These are phyloP conservation scores for Xerophyta viscosa DNA, from an alignment of 106 monocot species.

Conservation along the genomic window DNA sequence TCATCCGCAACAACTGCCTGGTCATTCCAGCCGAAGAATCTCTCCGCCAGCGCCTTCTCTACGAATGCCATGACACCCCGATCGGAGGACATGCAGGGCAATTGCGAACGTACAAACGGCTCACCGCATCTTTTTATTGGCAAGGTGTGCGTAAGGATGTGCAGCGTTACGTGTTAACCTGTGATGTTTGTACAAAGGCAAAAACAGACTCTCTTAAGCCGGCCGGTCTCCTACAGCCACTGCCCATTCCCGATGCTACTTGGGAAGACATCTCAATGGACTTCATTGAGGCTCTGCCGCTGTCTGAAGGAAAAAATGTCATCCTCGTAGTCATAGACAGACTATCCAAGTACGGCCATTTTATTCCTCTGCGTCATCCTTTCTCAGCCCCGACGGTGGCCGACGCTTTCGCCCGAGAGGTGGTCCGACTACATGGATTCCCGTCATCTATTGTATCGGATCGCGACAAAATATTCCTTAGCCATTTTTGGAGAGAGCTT, in stretches of 20 bases:
- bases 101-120: too few species aligned
- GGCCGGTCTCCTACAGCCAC: slow-evolving; percentile 1
- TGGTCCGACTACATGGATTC: background rate
- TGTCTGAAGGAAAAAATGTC: background rate
- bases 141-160: background rate
- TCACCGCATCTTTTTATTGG: background rate
- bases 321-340: slow-evolving; percentile 2
- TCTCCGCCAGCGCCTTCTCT: too few species aligned
- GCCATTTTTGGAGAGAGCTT: background rate
- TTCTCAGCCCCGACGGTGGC: background rate
- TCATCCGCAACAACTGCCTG: too few species aligned
- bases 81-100: too few species aligned
- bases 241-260: slow-evolving; percentile 1
- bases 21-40: too few species aligned
- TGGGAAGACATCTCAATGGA: slow-evolving; percentile 10
- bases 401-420: background rate
- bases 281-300: background rate
- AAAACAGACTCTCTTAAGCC: background rate
- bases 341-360: background rate
- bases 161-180: background rate
- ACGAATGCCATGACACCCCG: too few species aligned
- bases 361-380: background rate
- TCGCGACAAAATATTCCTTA: background rate
- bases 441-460: background rate
- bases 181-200: background rate